These are phyloP conservation scores for Monosporascus sp. DNA, from an alignment of 2,329 filamentous ascomycete genomes.

Conservation along the genomic window DNA sequence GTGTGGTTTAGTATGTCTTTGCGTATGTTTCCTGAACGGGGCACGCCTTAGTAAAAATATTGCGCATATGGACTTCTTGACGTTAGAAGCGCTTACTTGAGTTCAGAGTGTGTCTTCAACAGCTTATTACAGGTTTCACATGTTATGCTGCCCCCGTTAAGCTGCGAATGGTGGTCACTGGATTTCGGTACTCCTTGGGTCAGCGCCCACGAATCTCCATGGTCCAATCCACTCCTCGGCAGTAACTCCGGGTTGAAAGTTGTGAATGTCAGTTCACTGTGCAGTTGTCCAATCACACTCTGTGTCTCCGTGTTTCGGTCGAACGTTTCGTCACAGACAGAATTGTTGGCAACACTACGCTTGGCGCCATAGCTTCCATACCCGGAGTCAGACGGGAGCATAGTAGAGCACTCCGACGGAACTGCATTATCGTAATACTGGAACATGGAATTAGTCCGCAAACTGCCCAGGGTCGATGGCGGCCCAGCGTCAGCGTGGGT, in stretches of 20 bases:
- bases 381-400: slow-evolving; percentile 39
- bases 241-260: slow-evolving; percentile 11
- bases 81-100: slow-evolving; percentile 39
- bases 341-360: slow-evolving; percentile 38
- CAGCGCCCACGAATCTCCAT: slow-evolving; percentile 8
- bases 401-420: slow-evolving; percentile 36
- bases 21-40: slow-evolving; percentile 62
- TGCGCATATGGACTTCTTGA: background rate
- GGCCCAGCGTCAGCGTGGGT: slow-evolving; percentile 26
- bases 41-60: slow-evolving; percentile 13
- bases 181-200: slow-evolving; percentile 5
- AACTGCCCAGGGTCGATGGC: slow-evolving; percentile 18
- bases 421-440: slow-evolving; percentile 26
- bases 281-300: slow-evolving; percentile 30
- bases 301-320: slow-evolving; percentile 35
- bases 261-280: slow-evolving; percentile 18
- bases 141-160: slow-evolving; percentile 12
- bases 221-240: slow-evolving; percentile 5
- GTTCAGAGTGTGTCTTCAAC: slow-evolving; percentile 49
- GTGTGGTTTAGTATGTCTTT: slow-evolving; percentile 64
- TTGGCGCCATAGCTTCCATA: slow-evolving; percentile 38
- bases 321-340: slow-evolving; percentile 35
- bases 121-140: slow-evolving; percentile 36
- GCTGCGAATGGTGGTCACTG: slow-evolving; percentile 7
- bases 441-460: slow-evolving; percentile 19